phyloP scores from a whole-genome alignment of 345 rosid genomes.

The Punica granatum region DNA sequence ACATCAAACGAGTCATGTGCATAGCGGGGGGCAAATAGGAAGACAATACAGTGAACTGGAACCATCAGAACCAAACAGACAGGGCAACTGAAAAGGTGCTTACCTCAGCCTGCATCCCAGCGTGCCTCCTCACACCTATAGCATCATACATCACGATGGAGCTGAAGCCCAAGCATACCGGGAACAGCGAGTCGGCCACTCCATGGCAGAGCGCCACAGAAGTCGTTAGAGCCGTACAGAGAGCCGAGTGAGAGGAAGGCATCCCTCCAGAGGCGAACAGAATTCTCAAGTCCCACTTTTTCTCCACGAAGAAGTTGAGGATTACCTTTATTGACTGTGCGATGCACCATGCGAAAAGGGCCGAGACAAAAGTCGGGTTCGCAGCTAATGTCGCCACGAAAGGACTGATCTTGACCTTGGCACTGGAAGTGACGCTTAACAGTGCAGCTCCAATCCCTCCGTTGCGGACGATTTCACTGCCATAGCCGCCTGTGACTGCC shows the following conservation, averaged over 20 bases:
- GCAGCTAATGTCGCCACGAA: slow-evolving; percentile 66
- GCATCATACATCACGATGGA: slow-evolving; percentile 96
- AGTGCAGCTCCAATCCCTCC: slow-evolving; percentile 65
- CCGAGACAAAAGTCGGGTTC: slow-evolving; percentile 84
- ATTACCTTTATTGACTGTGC: slow-evolving; percentile 71
- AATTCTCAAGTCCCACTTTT: slow-evolving; percentile 81
- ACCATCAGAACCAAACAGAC: neutral
- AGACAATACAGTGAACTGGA: no score
- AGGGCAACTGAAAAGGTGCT: slow-evolving; percentile 3
- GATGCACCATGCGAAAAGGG: slow-evolving; percentile 59
- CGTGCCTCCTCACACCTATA: slow-evolving; percentile 90
- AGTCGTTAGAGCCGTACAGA: slow-evolving; percentile 87
- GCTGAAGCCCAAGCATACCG: slow-evolving; percentile 91
- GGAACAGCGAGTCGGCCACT: slow-evolving; percentile 78
- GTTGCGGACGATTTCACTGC: no score
- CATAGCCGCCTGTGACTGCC: no score
- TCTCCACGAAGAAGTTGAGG: slow-evolving; percentile 76
- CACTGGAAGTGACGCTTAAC: slow-evolving; percentile 58
- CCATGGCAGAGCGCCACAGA: slow-evolving; percentile 91
- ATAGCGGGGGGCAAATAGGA: no score
- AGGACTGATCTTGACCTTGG: slow-evolving; percentile 68
- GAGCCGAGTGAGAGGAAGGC: slow-evolving; percentile 93
- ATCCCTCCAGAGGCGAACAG: slow-evolving; percentile 81
- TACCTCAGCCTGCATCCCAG: slow-evolving; percentile 98
- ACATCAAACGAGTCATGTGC: no score